These are phyloP conservation scores for Tolypocladium album DNA, from an alignment of 2,329 filamentous ascomycete genomes.

Conservation along the genomic window DNA sequence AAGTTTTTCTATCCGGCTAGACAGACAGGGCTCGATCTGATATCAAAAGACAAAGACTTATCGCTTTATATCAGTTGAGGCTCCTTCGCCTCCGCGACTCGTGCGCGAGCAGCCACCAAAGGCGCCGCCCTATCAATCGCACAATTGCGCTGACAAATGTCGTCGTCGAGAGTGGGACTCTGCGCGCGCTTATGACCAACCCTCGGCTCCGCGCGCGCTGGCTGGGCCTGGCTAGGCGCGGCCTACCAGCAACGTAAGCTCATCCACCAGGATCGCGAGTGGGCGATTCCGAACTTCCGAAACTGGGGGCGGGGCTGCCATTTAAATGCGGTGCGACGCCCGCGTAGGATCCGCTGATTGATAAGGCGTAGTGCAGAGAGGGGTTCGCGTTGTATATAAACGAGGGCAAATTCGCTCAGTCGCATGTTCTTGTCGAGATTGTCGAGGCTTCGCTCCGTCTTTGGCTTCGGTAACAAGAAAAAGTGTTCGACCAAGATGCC, in stretches of 20 bases:
- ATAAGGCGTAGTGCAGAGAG: neutral
- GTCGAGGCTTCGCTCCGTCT: neutral
- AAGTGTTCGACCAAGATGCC: conserved; percentile 19
- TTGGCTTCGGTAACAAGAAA: neutral
- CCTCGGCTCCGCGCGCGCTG: neutral
- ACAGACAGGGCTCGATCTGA: neutral
- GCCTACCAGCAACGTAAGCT: no score
- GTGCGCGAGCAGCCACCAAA: neutral
- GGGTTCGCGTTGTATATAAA: neutral
- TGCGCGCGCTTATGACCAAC: conserved; percentile 19
- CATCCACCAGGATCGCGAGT: neutral
- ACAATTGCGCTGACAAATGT: neutral
- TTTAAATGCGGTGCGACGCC: neutral
- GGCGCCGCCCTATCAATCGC: neutral
- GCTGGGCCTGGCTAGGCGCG: neutral
- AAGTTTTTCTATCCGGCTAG: no score
- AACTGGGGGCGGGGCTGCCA: neutral
- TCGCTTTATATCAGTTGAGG: neutral
- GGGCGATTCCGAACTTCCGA: neutral
- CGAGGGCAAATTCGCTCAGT: neutral
- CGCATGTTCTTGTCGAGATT: neutral
- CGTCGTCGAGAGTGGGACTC: neutral
- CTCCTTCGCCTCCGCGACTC: neutral
- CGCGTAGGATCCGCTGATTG: neutral
- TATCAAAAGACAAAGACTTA: no score